These are phyloP conservation scores for Coprinellus micaceus DNA, from an alignment of 768 basidiomycete species.

Conservation along the genomic window DNA sequence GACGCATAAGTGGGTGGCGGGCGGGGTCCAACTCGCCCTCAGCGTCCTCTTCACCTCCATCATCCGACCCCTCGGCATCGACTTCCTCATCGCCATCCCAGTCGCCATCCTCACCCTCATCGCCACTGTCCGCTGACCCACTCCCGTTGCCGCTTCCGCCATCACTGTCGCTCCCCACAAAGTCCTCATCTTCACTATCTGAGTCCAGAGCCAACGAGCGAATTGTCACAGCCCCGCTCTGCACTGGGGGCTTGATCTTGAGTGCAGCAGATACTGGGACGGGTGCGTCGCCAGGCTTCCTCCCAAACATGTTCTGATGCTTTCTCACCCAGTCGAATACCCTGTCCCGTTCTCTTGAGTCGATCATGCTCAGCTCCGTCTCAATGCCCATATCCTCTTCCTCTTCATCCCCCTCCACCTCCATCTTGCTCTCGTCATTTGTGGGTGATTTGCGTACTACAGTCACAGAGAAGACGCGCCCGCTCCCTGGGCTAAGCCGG, in stretches of 20 bases:
- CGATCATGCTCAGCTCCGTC: conserved; percentile 69
- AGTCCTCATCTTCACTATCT: conserved; percentile 46
- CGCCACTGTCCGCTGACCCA: conserved; percentile 12
- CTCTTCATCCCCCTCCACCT: conserved; percentile 25
- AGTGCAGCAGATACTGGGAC: conserved; percentile 3
- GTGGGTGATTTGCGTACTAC: conserved; percentile 40
- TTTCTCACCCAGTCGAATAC: conserved; percentile 64
- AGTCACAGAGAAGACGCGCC: conserved; percentile 63
- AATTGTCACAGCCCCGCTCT: conserved; percentile 28
- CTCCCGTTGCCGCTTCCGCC: conserved; percentile 23
- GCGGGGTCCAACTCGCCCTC: conserved; percentile 48
- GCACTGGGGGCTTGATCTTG: conserved; percentile 11
- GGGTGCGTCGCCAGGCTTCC: conserved; percentile 20
- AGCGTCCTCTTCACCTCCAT: conserved; percentile 31
- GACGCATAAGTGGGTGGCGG: conserved; percentile 59
- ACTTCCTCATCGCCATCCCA: conserved; percentile 27
- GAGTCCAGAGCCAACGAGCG: conserved; percentile 29
- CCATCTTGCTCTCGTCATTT: conserved; percentile 11
- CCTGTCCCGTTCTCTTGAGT: conserved; percentile 62
- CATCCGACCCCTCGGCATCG: conserved; percentile 27
- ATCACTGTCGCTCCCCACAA: conserved; percentile 31
- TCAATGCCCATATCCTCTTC: conserved; percentile 50
- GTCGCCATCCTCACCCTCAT: conserved; percentile 20
- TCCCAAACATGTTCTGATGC: conserved; percentile 56
- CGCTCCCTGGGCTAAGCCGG: conserved; percentile 57